Conservation (phyloP, 805 yeast species). For the Yarrowia bubula region DNA sequence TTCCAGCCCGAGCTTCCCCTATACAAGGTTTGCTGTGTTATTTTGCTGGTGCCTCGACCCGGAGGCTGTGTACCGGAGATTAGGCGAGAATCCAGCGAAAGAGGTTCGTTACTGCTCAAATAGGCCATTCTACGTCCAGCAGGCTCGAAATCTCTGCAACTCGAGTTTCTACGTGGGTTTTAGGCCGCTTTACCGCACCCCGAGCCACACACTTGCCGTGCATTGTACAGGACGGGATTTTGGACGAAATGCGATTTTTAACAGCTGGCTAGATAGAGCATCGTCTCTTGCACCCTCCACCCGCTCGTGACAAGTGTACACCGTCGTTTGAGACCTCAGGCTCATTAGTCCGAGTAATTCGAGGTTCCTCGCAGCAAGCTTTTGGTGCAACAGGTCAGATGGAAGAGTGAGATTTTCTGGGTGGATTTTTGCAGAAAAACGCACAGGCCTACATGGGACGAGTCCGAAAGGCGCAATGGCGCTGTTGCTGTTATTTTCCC, state of each 20-base stretch:
- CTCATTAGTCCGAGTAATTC: slow-evolving; percentile 5
- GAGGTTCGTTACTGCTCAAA: too few relatives aligned
- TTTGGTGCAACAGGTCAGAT: not conserved
- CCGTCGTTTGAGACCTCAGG: too few relatives aligned
- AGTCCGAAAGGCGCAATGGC: too few relatives aligned
- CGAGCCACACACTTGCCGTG: not conserved
- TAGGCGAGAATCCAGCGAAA: not conserved
- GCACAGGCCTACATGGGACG: too few relatives aligned
- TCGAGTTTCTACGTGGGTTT: not conserved
- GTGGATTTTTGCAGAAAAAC: too few relatives aligned
- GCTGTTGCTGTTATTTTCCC: too few relatives aligned
- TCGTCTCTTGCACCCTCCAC: too few relatives aligned
- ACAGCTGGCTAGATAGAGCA: too few relatives aligned
- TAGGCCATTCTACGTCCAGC: not conserved
- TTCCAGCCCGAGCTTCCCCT: slow-evolving; percentile 16
- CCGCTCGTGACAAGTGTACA: too few relatives aligned
- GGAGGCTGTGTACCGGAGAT: slow-evolving; percentile 20
- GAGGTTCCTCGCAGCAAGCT: not conserved
- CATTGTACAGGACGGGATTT: not conserved
- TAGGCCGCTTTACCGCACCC: not conserved
- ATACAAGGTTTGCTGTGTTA: slow-evolving; percentile 10
- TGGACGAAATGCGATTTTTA: too few relatives aligned
- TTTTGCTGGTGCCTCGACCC: slow-evolving; percentile 23
- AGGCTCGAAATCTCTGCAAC: not conserved
- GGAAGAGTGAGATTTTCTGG: not conserved